Percentiles rank a stretch among this genome's conserved stretches.
Evolutionary conservation across 2,329 filamentous ascomycete genomes (phyloP).

Genomic region (Coleophoma crateriformis): DNA sequence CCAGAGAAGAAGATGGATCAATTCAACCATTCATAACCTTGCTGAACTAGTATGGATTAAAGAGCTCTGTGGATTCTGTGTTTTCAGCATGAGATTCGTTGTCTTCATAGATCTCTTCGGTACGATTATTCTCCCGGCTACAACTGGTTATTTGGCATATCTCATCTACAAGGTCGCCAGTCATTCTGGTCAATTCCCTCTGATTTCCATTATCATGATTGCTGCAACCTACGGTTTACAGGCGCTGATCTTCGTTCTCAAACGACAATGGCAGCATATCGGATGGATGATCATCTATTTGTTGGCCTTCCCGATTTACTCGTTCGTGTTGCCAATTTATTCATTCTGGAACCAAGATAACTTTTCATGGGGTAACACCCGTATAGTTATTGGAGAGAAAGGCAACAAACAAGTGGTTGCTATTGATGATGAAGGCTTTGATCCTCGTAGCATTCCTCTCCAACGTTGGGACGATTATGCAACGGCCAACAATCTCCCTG

Average conservation of each 20-base stretch:
- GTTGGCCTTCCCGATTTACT: slow-evolving; percentile 91
- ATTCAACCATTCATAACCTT: slow-evolving; percentile 96
- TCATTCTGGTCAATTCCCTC: slow-evolving; percentile 67
- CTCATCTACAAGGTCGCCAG: slow-evolving; percentile 76
- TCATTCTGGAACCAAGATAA: slow-evolving; percentile 99
- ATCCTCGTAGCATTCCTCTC: slow-evolving; percentile 86
- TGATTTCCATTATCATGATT: slow-evolving; percentile 84
- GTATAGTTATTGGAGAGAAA: slow-evolving; percentile 93
- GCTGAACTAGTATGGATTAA: slow-evolving; percentile 84
- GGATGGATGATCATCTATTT: slow-evolving; percentile 99
- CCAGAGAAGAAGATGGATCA: slow-evolving; percentile 99
- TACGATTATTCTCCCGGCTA: slow-evolving; percentile 87
- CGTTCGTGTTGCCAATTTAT: slow-evolving; percentile 85
- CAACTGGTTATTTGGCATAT: slow-evolving; percentile 80
- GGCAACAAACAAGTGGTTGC: slow-evolving; percentile 87
- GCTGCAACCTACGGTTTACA: slow-evolving; percentile 93
- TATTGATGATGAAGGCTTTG: slow-evolving; percentile 77
- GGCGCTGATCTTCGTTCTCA: slow-evolving; percentile 91
- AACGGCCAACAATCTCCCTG: slow-evolving; percentile 76
- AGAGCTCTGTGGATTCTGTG: slow-evolving; percentile 98
- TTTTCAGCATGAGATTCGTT: slow-evolving; percentile 95
- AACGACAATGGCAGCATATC: slow-evolving; percentile 96
- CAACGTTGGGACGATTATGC: slow-evolving; percentile 99
- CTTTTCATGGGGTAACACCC: slow-evolving; percentile 97
- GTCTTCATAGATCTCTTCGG: slow-evolving; percentile 92